Conservation (phyloP, 2,329 filamentous ascomycete genomes). For the Alternaria postmessia region DNA sequence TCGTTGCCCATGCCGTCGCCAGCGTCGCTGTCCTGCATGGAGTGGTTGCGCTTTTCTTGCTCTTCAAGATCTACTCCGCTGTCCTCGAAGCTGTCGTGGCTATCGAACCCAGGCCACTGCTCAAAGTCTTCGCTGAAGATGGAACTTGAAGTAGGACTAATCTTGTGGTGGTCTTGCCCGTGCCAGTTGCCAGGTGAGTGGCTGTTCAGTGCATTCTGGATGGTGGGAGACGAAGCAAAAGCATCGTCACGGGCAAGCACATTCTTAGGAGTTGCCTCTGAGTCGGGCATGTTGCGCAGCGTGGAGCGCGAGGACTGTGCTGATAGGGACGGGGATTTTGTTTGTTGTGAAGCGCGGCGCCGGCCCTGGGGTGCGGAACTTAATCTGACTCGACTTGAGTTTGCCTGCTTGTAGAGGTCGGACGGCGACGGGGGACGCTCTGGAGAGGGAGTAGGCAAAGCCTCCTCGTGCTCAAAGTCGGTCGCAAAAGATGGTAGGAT, state of each 20-base stretch:
- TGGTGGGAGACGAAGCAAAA: conserved; percentile 47
- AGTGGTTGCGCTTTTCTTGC: conserved; percentile 41
- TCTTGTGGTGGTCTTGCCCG: conserved; percentile 34
- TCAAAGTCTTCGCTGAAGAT: conserved; percentile 57
- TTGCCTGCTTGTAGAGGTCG: conserved; percentile 34
- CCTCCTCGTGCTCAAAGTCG: conserved; percentile 54
- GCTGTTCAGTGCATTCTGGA: conserved; percentile 33
- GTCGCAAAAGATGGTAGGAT: conserved; percentile 73
- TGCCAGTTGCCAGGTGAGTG: conserved; percentile 24
- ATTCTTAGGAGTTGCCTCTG: conserved; percentile 25
- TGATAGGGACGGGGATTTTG: conserved; percentile 43
- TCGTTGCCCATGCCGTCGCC: conserved; percentile 49
- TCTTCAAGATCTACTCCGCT: conserved; percentile 47
- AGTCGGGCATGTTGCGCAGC: conserved; percentile 42
- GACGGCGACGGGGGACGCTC: conserved; percentile 54
- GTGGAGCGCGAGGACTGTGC: conserved; percentile 47
- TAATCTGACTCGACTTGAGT: conserved; percentile 40
- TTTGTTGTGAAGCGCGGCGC: conserved; percentile 40
- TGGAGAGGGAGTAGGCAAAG: conserved; percentile 61
- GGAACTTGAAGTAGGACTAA: conserved; percentile 51
- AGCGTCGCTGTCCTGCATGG: conserved; percentile 46
- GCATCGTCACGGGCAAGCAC: conserved; percentile 27
- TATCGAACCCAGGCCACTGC: conserved; percentile 51
- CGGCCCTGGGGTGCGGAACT: conserved; percentile 39
- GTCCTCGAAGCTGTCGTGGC: conserved; percentile 41